These are phyloP conservation scores for Colletotrichum lentis DNA, from an alignment of 2,329 filamentous ascomycete genomes.

Conservation along the genomic window DNA sequence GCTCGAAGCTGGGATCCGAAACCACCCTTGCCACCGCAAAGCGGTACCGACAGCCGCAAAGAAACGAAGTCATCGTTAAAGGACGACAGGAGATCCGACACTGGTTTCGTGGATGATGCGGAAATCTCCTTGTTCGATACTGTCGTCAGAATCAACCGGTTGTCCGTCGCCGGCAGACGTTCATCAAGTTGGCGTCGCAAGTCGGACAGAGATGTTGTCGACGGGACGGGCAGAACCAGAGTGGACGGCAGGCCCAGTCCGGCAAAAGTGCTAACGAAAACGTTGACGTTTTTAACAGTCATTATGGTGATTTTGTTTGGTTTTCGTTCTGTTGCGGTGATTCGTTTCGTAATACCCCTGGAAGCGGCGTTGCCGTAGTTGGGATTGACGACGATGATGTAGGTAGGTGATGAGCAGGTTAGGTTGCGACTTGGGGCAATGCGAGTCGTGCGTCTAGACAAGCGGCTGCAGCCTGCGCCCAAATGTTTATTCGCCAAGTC, in stretches of 20 bases:
- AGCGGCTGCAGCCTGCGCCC: background rate
- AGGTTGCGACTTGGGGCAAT: slow-evolving; percentile 4
- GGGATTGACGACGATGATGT: background rate
- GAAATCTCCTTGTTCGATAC: slow-evolving; percentile 77
- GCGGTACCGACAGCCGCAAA: slow-evolving; percentile 78
- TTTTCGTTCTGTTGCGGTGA: background rate
- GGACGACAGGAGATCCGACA: slow-evolving; percentile 69
- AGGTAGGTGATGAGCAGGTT: background rate
- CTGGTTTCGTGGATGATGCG: slow-evolving; percentile 58
- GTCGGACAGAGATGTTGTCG: slow-evolving; percentile 71
- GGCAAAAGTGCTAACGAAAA: slow-evolving; percentile 84
- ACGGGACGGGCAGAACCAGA: slow-evolving; percentile 75
- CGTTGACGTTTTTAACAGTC: slow-evolving; percentile 71
- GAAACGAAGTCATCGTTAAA: slow-evolving; percentile 75
- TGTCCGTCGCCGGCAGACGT: slow-evolving; percentile 65
- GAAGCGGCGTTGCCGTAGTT: background rate
- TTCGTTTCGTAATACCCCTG: background rate
- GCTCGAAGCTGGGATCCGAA: slow-evolving; percentile 97
- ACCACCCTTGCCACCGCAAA: slow-evolving; percentile 95
- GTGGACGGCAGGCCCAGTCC: slow-evolving; percentile 86
- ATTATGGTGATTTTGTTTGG: slow-evolving; percentile 49
- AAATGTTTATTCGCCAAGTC: background rate
- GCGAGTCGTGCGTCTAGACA: background rate
- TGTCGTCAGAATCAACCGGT: slow-evolving; percentile 80
- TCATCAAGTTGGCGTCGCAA: slow-evolving; percentile 70